phyloP scores from a whole-genome alignment of 768 basidiomycete species.

The Phanerochaete carnosa region DNA sequence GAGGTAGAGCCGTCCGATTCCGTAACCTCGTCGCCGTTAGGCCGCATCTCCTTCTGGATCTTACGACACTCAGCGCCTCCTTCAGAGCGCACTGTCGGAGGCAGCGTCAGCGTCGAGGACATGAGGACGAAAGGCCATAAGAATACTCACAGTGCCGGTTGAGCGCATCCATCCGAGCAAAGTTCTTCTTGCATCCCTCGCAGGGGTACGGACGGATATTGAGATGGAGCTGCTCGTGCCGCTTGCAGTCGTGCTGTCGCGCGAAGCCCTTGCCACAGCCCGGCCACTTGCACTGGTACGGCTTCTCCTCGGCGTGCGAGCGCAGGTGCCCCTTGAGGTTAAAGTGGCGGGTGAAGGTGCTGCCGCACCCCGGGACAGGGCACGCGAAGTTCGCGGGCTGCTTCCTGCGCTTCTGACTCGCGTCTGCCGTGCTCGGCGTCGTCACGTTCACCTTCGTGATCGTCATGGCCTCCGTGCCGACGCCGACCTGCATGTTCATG shows the following conservation, averaged over 20 bases:
- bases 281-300: slow-evolving; percentile 93
- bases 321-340: slow-evolving; percentile 96
- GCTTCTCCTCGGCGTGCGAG: slow-evolving; percentile 92
- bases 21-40: slow-evolving; percentile 14
- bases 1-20: slow-evolving; percentile 6
- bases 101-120: background rate
- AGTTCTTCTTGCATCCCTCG: slow-evolving; percentile 89
- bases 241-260: slow-evolving; percentile 93
- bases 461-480: slow-evolving; percentile 24
- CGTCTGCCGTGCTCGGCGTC: slow-evolving; percentile 84
- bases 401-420: slow-evolving; percentile 80
- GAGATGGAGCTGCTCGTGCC: slow-evolving; percentile 92
- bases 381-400: slow-evolving; percentile 87
- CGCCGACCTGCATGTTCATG: slow-evolving; percentile 12
- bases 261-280: slow-evolving; percentile 95
- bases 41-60: slow-evolving; percentile 29
- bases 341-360: slow-evolving; percentile 95
- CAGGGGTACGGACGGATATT: slow-evolving; percentile 92
- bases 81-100: slow-evolving; percentile 66
- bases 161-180: slow-evolving; percentile 92
- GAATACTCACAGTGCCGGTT: slow-evolving; percentile 81
- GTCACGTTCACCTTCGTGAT: slow-evolving; percentile 77
- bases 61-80: slow-evolving; percentile 75
- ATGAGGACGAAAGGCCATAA: background rate
- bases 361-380: slow-evolving; percentile 92